phyloP scores from a whole-genome alignment of 2,329 filamentous ascomycete species.

The Neonectria magnoliae region DNA sequence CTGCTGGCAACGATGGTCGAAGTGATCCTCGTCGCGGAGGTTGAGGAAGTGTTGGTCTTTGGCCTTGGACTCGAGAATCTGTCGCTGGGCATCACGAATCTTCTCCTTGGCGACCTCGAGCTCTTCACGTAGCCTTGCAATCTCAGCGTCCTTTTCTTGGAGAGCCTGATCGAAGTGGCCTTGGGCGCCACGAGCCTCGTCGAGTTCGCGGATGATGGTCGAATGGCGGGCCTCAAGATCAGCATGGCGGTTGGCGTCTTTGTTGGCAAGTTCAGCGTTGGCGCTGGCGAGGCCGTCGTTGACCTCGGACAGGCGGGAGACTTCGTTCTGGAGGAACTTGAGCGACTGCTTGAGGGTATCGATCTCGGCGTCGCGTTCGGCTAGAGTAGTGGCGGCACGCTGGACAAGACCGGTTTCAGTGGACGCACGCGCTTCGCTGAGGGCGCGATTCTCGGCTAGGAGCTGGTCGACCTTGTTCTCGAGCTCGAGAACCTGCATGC shows the following conservation, averaged over 20 bases:
- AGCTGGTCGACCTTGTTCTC: slow-evolving; percentile 87
- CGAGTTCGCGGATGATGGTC: slow-evolving; percentile 74
- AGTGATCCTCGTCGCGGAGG: slow-evolving; percentile 91
- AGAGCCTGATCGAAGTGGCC: slow-evolving; percentile 71
- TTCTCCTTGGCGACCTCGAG: slow-evolving; percentile 76
- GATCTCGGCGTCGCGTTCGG: slow-evolving; percentile 88
- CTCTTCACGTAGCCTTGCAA: slow-evolving; percentile 79
- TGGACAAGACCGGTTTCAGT: slow-evolving; percentile 75
- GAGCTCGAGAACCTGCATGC: slow-evolving; percentile 95
- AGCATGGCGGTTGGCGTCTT: slow-evolving; percentile 77
- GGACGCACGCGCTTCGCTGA: slow-evolving; percentile 76
- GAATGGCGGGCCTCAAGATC: slow-evolving; percentile 74
- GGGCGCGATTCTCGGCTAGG: slow-evolving; percentile 81
- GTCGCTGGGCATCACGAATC: slow-evolving; percentile 61
- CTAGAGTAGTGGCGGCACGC: slow-evolving; percentile 74
- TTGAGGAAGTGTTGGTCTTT: slow-evolving; percentile 79
- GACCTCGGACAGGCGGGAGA: slow-evolving; percentile 80
- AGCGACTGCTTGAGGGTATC: slow-evolving; percentile 82
- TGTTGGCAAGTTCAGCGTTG: slow-evolving; percentile 78
- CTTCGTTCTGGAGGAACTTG: slow-evolving; percentile 83
- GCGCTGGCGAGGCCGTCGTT: slow-evolving; percentile 83
- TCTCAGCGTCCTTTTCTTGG: slow-evolving; percentile 85
- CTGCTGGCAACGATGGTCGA: slow-evolving; percentile 92
- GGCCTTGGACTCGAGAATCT: slow-evolving; percentile 68
- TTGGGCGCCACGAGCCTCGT: slow-evolving; percentile 72